Evolutionary conservation across 345 rosid species (phyloP).

Genomic region (Citrus australasica): DNA sequence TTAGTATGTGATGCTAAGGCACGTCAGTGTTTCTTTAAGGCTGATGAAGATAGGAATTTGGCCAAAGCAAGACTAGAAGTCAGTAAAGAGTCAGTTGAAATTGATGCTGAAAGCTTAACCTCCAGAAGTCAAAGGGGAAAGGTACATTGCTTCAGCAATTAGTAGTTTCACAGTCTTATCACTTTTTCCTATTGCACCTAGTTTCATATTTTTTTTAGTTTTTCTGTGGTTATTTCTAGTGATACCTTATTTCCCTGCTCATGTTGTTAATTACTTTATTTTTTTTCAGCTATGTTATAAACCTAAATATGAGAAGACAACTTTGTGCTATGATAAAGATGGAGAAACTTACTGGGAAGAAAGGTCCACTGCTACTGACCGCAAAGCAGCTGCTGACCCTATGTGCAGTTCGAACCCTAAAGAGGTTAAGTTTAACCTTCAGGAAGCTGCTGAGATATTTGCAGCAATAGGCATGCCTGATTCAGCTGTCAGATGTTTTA

Average conservation of each 20-base stretch:
- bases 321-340: constrained; percentile 44
- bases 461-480: too few species aligned
- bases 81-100: neutral
- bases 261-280: neutral
- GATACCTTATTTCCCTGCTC: neutral
- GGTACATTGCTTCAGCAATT: constrained; percentile 15
- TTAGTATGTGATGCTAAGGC: constrained; percentile 23
- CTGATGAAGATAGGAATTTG: constrained; percentile 6
- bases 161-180: neutral
- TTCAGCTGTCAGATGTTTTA: too few species aligned
- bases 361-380: constrained; percentile 36
- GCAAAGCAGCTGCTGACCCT: constrained; percentile 36
- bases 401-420: constrained; percentile 28
- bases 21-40: constrained; percentile 18
- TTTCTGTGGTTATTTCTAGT: neutral
- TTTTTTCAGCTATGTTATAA: constrained; percentile 33
- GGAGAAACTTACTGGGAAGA: constrained; percentile 32
- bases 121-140: constrained; percentile 40
- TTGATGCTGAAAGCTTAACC: neutral
- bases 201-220: neutral
- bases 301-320: constrained; percentile 39
- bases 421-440: constrained; percentile 20
- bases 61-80: neutral
- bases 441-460: too few species aligned
- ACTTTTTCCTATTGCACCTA: neutral